phyloP scores from a whole-genome alignment of 2,329 filamentous ascomycete genomes.

The Fusarium udum region DNA sequence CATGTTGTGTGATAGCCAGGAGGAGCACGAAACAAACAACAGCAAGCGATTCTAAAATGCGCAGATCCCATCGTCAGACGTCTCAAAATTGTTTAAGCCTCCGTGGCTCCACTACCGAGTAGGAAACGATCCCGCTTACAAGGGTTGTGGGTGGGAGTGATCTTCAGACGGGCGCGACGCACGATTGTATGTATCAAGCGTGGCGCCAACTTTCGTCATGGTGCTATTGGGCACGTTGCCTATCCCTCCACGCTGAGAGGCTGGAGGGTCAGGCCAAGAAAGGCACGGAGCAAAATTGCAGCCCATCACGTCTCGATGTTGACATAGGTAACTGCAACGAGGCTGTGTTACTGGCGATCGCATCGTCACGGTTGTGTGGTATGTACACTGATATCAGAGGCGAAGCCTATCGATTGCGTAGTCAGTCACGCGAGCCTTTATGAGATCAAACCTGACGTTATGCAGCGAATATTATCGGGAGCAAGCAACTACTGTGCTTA shows the following conservation, averaged over 20 bases:
- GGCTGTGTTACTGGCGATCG: constrained; percentile 10
- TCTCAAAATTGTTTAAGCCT: constrained; percentile 12
- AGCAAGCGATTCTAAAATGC: neutral
- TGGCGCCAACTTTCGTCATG: constrained; percentile 37
- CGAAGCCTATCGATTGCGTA: constrained; percentile 7
- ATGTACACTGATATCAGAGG: neutral
- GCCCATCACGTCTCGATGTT: constrained; percentile 5
- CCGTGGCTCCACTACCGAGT: neutral
- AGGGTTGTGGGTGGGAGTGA: constrained; percentile 12
- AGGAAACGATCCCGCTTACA: constrained; percentile 12
- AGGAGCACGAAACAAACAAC: constrained; percentile 1
- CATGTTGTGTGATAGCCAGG: neutral
- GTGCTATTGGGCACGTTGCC: constrained; percentile 32
- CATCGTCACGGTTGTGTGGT: neutral
- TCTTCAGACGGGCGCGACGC: constrained; percentile 15
- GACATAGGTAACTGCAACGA: neutral
- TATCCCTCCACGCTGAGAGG: constrained; percentile 31
- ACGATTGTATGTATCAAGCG: constrained; percentile 16
- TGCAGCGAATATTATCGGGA: neutral
- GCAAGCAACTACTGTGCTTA: neutral
- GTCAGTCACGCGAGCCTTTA: constrained; percentile 15
- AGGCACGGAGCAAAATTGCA: constrained; percentile 6
- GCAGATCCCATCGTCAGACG: constrained; percentile 15
- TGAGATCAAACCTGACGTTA: neutral
- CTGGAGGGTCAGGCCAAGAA: constrained; percentile 9